phyloP scores from a whole-genome alignment of 2,329 filamentous ascomycete genomes.

The Pseudogymnoascus sp. region DNA sequence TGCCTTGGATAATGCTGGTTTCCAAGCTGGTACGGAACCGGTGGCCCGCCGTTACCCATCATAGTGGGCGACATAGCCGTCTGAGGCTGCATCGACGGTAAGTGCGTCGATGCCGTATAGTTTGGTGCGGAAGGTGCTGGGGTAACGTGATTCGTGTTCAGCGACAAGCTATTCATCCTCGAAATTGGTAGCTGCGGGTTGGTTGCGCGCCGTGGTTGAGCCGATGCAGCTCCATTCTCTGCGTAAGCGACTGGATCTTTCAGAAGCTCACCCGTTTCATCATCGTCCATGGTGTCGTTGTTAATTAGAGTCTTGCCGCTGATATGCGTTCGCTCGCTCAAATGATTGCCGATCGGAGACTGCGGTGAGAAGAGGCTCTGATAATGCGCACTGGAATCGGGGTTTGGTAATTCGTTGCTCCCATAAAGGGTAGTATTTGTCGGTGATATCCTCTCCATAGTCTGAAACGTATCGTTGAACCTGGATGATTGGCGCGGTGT shows the following conservation, averaged over 20 bases:
- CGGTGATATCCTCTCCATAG: slow-evolving; percentile 36
- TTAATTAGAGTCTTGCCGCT: slow-evolving; percentile 67
- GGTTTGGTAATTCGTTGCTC: slow-evolving; percentile 52
- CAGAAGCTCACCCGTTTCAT: slow-evolving; percentile 65
- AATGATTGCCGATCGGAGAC: slow-evolving; percentile 63
- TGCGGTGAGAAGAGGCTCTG: slow-evolving; percentile 65
- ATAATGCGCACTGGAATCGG: slow-evolving; percentile 46
- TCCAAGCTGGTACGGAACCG: slow-evolving; percentile 47
- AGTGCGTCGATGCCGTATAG: slow-evolving; percentile 16
- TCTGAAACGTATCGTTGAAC: slow-evolving; percentile 54
- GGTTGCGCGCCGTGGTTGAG: slow-evolving; percentile 57
- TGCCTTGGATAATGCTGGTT: slow-evolving; percentile 52
- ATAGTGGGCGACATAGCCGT: slow-evolving; percentile 49
- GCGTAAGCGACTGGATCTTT: slow-evolving; percentile 67
- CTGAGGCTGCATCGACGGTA: slow-evolving; percentile 29
- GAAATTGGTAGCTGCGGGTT: slow-evolving; percentile 64
- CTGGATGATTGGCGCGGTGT: slow-evolving; percentile 15
- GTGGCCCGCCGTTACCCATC: slow-evolving; percentile 37
- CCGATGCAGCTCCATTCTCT: slow-evolving; percentile 53
- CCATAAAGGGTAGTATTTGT: slow-evolving; percentile 48
- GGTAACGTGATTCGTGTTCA: slow-evolving; percentile 57
- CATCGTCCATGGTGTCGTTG: slow-evolving; percentile 58
- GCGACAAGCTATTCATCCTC: slow-evolving; percentile 61
- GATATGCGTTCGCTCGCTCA: slow-evolving; percentile 48
- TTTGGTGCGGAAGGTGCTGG: slow-evolving; percentile 16